Evolutionary conservation across 306 rosid species (phyloP).

Genomic region (Begonia masoniana): DNA sequence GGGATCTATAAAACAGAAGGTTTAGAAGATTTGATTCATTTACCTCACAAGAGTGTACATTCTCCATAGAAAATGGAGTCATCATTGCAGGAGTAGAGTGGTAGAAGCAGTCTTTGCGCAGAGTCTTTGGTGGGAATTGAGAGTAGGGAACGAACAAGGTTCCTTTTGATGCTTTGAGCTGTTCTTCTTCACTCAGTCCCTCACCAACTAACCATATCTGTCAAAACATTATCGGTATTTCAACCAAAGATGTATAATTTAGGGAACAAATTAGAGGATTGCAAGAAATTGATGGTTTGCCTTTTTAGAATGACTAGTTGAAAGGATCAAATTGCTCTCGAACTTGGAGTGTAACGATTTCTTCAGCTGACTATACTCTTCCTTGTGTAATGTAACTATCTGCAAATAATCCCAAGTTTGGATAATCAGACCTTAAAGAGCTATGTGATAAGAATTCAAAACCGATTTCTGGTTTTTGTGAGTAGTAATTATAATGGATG

Average conservation of each 20-base stretch:
- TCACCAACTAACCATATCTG: constrained; percentile 75
- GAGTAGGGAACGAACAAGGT: constrained; percentile 58
- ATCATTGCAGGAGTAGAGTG: constrained; percentile 61
- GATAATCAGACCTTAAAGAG: no score
- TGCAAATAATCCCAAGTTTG: constrained; percentile 2
- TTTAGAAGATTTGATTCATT: not conserved
- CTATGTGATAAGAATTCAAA: no score
- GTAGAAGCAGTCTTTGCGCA: constrained; percentile 66
- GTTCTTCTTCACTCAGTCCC: constrained; percentile 35
- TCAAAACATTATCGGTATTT: not conserved
- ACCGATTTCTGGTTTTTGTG: no score
- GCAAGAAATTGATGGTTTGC: constrained; percentile 10
- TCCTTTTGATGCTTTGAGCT: constrained; percentile 54
- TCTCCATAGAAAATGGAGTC: constrained; percentile 33
- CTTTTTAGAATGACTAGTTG: constrained; percentile 25
- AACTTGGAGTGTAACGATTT: constrained; percentile 14
- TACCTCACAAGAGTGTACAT: constrained; percentile 81
- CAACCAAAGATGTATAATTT: no score
- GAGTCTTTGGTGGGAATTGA: constrained; percentile 51
- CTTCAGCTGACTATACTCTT: constrained; percentile 31
- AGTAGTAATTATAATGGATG: no score
- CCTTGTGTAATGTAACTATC: constrained; percentile 26
- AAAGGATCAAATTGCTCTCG: constrained; percentile 21
- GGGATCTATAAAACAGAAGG: no score
- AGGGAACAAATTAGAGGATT: not conserved